Conservation (phyloP, 2,329 filamentous ascomycete genomes). For the Capronia americana region DNA sequence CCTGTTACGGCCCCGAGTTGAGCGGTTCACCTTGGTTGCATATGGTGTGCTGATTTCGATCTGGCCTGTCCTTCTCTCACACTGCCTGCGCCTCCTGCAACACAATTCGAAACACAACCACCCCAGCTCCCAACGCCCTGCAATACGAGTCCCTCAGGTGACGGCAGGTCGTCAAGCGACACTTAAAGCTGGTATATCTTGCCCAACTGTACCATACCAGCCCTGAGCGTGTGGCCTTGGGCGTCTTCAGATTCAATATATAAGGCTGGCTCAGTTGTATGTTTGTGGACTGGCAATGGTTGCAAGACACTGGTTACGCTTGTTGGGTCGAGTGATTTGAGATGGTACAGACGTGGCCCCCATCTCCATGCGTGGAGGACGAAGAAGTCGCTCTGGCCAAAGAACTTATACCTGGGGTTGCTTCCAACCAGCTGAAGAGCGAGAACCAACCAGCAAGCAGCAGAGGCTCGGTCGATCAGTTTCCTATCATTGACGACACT, state of each 20-base stretch:
- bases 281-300: constrained; percentile 25
- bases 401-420: constrained; percentile 46
- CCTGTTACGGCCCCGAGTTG: constrained; percentile 5
- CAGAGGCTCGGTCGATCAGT: constrained; percentile 53
- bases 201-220: background rate
- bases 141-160: constrained; percentile 22
- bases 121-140: constrained; percentile 24
- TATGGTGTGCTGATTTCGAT: constrained; percentile 36
- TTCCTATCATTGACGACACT: constrained; percentile 50
- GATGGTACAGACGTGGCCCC: constrained; percentile 46
- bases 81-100: constrained; percentile 28
- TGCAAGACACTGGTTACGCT: constrained; percentile 17
- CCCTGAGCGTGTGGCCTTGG: constrained; percentile 1
- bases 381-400: constrained; percentile 51
- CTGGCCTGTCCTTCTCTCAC: constrained; percentile 25
- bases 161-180: constrained; percentile 23
- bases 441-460: constrained; percentile 40
- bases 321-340: constrained; percentile 25
- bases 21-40: constrained; percentile 19
- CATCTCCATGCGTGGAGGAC: constrained; percentile 54
- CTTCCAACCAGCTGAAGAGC: constrained; percentile 35
- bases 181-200: constrained; percentile 2
- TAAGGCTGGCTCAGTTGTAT: constrained; percentile 1
- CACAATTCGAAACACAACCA: constrained; percentile 30
- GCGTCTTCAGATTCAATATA: constrained; percentile 6